Evolutionary conservation across 768 basidiomycete species (phyloP).

Genomic region (Boletus tomentosulus): DNA sequence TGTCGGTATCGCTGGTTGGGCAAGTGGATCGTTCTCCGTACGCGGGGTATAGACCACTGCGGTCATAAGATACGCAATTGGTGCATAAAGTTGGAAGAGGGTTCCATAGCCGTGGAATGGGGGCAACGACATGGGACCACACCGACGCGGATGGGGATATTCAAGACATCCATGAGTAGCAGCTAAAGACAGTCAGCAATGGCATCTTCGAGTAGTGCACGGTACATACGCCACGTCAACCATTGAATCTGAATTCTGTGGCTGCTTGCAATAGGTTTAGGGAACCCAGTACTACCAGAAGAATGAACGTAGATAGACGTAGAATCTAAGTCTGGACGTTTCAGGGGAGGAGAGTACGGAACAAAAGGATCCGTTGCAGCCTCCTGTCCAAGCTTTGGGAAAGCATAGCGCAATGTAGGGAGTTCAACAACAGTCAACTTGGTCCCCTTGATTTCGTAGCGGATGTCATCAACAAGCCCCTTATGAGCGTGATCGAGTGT

Average conservation of each 20-base stretch:
- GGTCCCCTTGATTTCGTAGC: background rate
- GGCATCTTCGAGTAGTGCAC: background rate
- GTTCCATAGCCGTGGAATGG: constrained; percentile 26
- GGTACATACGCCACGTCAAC: constrained; percentile 25
- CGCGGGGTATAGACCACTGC: constrained; percentile 28
- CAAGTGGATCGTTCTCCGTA: constrained; percentile 13
- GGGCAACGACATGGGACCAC: constrained; percentile 24
- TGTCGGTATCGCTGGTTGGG: constrained; percentile 35
- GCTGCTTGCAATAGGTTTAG: constrained; percentile 38
- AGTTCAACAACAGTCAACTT: constrained; percentile 8
- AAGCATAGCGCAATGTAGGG: constrained; percentile 23
- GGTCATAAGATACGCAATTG: constrained; percentile 15
- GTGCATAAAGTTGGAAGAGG: constrained; percentile 9
- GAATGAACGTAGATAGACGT: constrained; percentile 18
- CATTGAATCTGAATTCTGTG: constrained; percentile 33
- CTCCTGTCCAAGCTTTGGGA: constrained; percentile 36
- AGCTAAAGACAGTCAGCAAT: background rate
- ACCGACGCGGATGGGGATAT: constrained; percentile 11
- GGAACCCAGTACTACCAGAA: constrained; percentile 42
- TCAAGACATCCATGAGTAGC: background rate
- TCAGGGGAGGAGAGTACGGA: constrained; percentile 2
- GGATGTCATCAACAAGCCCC: constrained; percentile 10
- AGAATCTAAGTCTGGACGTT: constrained; percentile 9
- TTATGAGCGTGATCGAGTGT: constrained; percentile 8
- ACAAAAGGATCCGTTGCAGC: constrained; percentile 6